Evolutionary conservation across 257 asterid genomes (phyloP), one percentile per base, ranked within the genome.

Genomic region (Parsonsia alboflavescens): DNA sequence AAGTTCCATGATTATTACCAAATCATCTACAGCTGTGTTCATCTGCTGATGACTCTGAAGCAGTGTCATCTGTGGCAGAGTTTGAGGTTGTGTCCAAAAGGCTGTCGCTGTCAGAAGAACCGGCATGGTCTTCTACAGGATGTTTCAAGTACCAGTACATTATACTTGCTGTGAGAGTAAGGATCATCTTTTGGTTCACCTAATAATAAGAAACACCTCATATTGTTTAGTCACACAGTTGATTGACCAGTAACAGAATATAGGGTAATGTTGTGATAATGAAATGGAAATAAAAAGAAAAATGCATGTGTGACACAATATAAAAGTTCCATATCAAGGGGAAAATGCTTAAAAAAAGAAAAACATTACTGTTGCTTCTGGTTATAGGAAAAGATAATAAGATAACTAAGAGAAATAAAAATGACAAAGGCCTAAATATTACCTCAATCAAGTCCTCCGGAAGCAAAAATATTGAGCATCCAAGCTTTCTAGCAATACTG

Each of bases 371-470:
- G 33, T 30, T 75, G 73, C 68, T 22, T 36, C 36, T 75, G n/a
- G 21, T n/a, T 57, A 33, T 63, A 17, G 53, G 75, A 70, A 63
- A 10, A 44, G 11, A 16, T n/a, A 42, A n/a, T 17, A 53, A 52
- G 36, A 41, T 41, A 24, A 77, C 41, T 10, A 19, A 28, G 44
- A 58, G 57, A 73, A 73, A 6, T 58, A 73, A 74, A 33, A 17
- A 46, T 2, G 33, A 24, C 48, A 76, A 9, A 11, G 5, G 28
- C 48, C 42, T 36, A 0, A 10, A 53, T 8, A 56, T 77, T 88
- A 90, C 99, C 97, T 90, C 97, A 3, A 87, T 85, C 85, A 94
- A 87, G 88, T 94, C 99, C 77, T 95, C 97, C 19, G 96, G 96
- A 52, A 95, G 97, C 85, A 95, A 84, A 75, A 95, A 95, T 73